These are phyloP conservation scores for Talaromyces sp. DNA, from an alignment of 2,329 filamentous ascomycete species.

Conservation along the genomic window DNA sequence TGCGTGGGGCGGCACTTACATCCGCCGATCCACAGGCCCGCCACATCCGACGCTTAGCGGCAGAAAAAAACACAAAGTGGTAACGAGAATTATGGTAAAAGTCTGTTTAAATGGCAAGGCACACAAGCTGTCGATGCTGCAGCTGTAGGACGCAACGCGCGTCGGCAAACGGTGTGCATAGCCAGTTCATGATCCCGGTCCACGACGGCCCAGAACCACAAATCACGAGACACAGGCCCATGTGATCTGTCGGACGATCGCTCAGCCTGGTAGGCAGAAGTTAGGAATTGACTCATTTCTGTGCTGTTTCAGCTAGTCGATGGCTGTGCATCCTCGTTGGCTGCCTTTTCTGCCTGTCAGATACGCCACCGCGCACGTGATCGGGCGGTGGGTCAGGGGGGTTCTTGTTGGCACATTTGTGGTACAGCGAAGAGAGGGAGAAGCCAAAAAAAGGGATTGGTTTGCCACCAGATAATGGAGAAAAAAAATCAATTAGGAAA, in stretches of 20 bases:
- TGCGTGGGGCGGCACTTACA: neutral
- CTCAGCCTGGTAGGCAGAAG: neutral
- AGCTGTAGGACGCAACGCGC: neutral
- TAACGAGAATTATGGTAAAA: too few relatives aligned
- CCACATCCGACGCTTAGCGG: neutral
- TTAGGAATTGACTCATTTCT: neutral
- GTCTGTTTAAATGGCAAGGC: too few relatives aligned
- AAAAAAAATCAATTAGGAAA: neutral
- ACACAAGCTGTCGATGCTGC: neutral
- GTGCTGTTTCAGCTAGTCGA: neutral
- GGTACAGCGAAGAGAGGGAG: neutral
- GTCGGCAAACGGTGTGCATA: neutral
- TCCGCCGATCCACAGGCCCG: neutral
- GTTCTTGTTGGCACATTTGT: neutral
- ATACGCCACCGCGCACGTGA: neutral
- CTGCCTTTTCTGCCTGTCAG: neutral
- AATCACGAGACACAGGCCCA: neutral
- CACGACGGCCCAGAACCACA: neutral
- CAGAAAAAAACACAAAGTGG: neutral
- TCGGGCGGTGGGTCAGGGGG: neutral
- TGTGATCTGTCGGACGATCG: neutral
- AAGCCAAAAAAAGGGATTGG: neutral
- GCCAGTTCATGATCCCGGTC: neutral
- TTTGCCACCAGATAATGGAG: neutral
- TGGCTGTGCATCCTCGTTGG: neutral